These are phyloP conservation scores for Chrysanthemum lavandulifolium DNA, from an alignment of 129 eudicot species.

Conservation along the genomic window DNA sequence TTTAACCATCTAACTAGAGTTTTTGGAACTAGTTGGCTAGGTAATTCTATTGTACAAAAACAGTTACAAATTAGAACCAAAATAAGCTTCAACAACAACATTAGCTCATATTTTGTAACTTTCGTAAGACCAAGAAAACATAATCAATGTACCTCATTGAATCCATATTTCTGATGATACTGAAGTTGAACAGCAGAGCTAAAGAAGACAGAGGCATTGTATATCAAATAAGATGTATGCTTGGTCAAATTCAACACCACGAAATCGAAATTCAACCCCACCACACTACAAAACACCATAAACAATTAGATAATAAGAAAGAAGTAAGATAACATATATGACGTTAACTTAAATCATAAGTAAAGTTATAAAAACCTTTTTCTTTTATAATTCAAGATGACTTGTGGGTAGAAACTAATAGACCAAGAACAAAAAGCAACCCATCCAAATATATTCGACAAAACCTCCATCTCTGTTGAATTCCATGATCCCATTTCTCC, in stretches of 20 bases:
- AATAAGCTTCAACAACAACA: too few relatives aligned
- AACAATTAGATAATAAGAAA: too few relatives aligned
- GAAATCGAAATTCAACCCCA: slow-evolving; percentile 95
- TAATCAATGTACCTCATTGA: slow-evolving; percentile 41
- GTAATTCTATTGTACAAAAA: too few relatives aligned
- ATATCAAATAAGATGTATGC: slow-evolving; percentile 86
- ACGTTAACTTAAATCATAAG: background rate
- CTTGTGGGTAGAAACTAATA: slow-evolving; percentile 90
- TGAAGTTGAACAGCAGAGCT: slow-evolving; percentile 73
- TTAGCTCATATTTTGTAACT: too few relatives aligned
- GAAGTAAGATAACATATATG: background rate
- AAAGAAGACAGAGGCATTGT: slow-evolving; percentile 81
- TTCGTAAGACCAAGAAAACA: too few relatives aligned
- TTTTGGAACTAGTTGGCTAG: too few relatives aligned
- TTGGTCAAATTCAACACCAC: slow-evolving; percentile 86
- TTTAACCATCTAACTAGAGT: too few relatives aligned
- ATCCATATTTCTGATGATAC: slow-evolving; percentile 77
- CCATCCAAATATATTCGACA: slow-evolving; percentile 76
- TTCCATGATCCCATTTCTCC: slow-evolving; percentile 73
- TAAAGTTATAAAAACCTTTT: slow-evolving; percentile 51
- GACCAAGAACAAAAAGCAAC: slow-evolving; percentile 85
- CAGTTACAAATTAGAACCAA: too few relatives aligned
- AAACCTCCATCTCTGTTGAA: slow-evolving; percentile 57
- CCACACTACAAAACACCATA: slow-evolving; percentile 42
- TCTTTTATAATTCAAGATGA: slow-evolving; percentile 72